These are phyloP conservation scores for Flueggea neowawraea DNA, from an alignment of 441 rosid genomes.

Conservation along the genomic window DNA sequence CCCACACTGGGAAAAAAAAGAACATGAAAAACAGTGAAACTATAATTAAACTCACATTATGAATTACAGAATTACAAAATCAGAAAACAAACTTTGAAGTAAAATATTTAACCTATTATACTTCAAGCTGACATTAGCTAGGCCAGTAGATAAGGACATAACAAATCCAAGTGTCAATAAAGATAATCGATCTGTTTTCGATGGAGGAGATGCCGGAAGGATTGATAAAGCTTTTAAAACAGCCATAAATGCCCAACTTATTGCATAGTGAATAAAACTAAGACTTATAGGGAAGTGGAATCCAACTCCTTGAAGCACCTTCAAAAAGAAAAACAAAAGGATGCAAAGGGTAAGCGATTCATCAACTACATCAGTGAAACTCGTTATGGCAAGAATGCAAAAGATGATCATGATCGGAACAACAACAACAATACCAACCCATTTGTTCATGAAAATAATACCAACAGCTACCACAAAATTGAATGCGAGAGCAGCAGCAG, in stretches of 20 bases:
- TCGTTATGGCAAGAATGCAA: background rate
- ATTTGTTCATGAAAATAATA: constrained; percentile 86
- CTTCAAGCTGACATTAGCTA: constrained; percentile 94
- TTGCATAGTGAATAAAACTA: constrained; percentile 71
- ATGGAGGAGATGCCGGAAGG: constrained; percentile 69
- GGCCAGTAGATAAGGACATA: constrained; percentile 89
- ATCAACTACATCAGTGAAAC: background rate
- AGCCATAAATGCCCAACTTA: constrained; percentile 78
- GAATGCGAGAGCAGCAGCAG: constrained; percentile 70
- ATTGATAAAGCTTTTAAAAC: constrained; percentile 58
- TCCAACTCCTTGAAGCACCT: constrained; percentile 76
- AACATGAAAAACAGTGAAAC: too few species aligned
- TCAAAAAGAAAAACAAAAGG: constrained; percentile 16
- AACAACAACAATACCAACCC: constrained; percentile 35
- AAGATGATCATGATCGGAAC: too few species aligned
- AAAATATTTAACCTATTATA: constrained; percentile 60
- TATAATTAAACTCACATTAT: constrained; percentile 1
- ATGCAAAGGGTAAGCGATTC: constrained; percentile 1
- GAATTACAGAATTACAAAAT: background rate
- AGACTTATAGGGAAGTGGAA: constrained; percentile 84
- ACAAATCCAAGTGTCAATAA: constrained; percentile 76
- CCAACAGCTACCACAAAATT: constrained; percentile 80
- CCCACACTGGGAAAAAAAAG: constrained; percentile 53
- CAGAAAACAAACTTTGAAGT: background rate
- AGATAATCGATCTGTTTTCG: constrained; percentile 49